phyloP scores from a whole-genome alignment of 495 filamentous ascomycete species.

The Penicillium alfredii region DNA sequence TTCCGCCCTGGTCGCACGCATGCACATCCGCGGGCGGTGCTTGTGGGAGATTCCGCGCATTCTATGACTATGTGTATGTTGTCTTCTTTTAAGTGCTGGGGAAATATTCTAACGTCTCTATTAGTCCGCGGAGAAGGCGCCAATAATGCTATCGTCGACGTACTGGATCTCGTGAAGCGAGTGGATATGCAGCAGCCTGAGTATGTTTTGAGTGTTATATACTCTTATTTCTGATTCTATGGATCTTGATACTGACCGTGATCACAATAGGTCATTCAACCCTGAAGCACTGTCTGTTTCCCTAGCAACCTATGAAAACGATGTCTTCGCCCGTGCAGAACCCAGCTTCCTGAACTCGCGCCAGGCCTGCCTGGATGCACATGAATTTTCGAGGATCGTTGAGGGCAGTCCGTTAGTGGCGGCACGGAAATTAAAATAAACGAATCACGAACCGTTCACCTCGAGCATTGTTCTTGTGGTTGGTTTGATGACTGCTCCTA shows the following conservation, averaged over 20 bases:
- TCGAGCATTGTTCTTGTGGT: too few species aligned
- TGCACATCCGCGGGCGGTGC: conserved; percentile 35
- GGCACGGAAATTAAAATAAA: too few species aligned
- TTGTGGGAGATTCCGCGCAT: conserved; percentile 50
- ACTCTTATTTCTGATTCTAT: not conserved
- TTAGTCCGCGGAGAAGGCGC: conserved; percentile 52
- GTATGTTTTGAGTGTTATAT: conserved; percentile 1
- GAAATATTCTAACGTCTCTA: not conserved
- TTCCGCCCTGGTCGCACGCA: conserved; percentile 21
- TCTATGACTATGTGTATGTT: conserved; percentile 53
- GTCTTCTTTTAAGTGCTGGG: not conserved
- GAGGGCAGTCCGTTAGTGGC: conserved; percentile 36
- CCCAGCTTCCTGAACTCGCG: conserved; percentile 51
- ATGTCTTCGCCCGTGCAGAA: conserved; percentile 43
- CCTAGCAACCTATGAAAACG: conserved; percentile 45
- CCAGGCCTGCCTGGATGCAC: conserved; percentile 59
- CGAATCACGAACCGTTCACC: too few species aligned
- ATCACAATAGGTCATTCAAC: conserved; percentile 6
- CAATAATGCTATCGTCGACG: conserved; percentile 54
- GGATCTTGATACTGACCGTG: conserved; percentile 1
- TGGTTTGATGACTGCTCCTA: too few species aligned
- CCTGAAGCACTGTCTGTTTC: conserved; percentile 16
- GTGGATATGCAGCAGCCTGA: conserved; percentile 13
- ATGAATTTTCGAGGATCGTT: conserved; percentile 42
- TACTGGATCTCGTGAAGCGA: conserved; percentile 30